Base-by-base conservation (phyloP, 1,284 basidiomycete species). In the Leccinum subspadiceum region DNA sequence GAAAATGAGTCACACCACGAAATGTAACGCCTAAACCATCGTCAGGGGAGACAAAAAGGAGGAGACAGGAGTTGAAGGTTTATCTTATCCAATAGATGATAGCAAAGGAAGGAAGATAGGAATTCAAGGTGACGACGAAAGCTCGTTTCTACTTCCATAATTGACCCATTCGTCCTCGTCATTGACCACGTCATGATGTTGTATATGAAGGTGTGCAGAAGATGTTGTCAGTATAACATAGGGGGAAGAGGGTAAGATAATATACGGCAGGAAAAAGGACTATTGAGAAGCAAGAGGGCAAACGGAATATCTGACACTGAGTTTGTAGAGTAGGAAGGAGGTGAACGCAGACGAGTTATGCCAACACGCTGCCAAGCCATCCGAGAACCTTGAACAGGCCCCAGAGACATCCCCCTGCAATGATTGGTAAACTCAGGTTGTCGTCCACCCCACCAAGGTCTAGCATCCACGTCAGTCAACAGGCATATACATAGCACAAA, bases 401-500 rank as follows among this genome's bases (percentile, higher is more conserved):
- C 81, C 90, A 90, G 55, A 96, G 81, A 67, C 92, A 87, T 1
- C 86, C 87, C 1, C 94, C 95, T 17, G 92, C 90, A 51, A 98
- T 84, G 67, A 98, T 89, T 2, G 96, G 96, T 29, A 99, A 78
- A 5, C 93, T 96, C 44, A 98, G 76, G 75, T 99, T 98, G 73
- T 99, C 96, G 71, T 98, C 96, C 37, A 94, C 70, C 0, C 84
- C 86, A 29, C 92, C 94, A 10, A 98, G 79, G 74, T 98, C 95
- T 94, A 69, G 22, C 75, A 76, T 41, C 20, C 50, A 58, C 0
- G 24, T 67, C 31, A 66, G 50, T 52, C 29, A 2, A 55, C 6
- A 7, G 4, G 37, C 31, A 60, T 7, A 44, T 7, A 55, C 62
- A n/a, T 52, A 62, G 33, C 54, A 60, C 37, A 66, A 26, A 52